Percentiles rank a stretch among this genome's conserved stretches.
Conservation (phyloP, 441 rosid species). For the Euphorbia schlechtendalii region DNA sequence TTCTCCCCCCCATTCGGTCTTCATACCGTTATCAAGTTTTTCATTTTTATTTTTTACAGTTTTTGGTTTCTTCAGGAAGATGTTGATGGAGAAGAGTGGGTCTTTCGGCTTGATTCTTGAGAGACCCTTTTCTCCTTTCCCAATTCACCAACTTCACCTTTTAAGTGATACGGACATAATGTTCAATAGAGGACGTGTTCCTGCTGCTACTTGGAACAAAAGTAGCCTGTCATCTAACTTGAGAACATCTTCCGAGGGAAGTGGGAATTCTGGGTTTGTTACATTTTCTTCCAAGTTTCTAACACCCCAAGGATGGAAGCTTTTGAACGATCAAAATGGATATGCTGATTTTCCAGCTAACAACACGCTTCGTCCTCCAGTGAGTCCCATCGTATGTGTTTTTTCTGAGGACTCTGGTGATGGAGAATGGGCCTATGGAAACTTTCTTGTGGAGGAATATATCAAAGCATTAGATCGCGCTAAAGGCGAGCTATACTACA, state of each 20-base stretch:
- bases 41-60: constrained; percentile 34
- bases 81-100: constrained; percentile 52
- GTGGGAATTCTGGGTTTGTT: constrained; percentile 69
- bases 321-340: constrained; percentile 38
- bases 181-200: constrained; percentile 68
- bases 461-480: constrained; percentile 84
- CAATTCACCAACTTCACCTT: constrained; percentile 51
- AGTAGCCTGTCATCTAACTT: constrained; percentile 47
- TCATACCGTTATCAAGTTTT: constrained; percentile 20
- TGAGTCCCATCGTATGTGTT: constrained; percentile 51
- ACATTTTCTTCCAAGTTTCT: constrained; percentile 68
- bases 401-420: constrained; percentile 70
- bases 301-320: constrained; percentile 51
- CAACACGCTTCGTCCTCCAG: constrained; percentile 37
- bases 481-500: constrained; percentile 80
- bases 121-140: constrained; percentile 79
- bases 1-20: too few species aligned
- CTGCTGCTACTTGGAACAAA: constrained; percentile 71
- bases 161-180: constrained; percentile 52
- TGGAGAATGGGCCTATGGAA: constrained; percentile 91
- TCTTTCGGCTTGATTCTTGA: constrained; percentile 73
- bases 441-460: constrained; percentile 80
- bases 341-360: constrained; percentile 25
- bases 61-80: constrained; percentile 58
- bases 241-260: constrained; percentile 34